Percentiles rank a stretch among this genome's conserved stretches.
phyloP scores from a whole-genome alignment of 345 rosid species.

The Populus tremula region DNA sequence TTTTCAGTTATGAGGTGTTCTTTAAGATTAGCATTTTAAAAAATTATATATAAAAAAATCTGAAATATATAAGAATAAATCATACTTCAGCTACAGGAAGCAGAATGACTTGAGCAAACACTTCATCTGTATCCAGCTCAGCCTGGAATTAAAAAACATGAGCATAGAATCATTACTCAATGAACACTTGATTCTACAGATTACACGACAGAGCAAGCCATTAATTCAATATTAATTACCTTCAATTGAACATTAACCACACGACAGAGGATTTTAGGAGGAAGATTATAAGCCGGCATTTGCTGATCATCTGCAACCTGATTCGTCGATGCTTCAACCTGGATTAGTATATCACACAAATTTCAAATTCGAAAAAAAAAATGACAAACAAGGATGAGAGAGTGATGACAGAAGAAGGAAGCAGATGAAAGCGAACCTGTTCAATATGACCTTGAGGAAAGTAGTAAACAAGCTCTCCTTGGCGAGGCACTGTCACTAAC shows the following conservation, averaged over 20 bases:
- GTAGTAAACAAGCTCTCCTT: slow-evolving; percentile 72
- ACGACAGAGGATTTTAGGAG: slow-evolving; percentile 65
- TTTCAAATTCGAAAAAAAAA: neutral
- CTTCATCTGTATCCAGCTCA: slow-evolving; percentile 83
- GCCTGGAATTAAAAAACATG: slow-evolving; percentile 44
- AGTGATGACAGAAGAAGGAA: neutral
- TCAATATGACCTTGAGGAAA: slow-evolving; percentile 95
- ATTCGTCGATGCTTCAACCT: slow-evolving; percentile 85
- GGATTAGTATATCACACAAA: neutral
- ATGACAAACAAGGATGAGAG: neutral
- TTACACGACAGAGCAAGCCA: too few relatives aligned
- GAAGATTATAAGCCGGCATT: slow-evolving; percentile 72
- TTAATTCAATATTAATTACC: slow-evolving; percentile 28
- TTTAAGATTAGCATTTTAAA: neutral
- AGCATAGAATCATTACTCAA: neutral
- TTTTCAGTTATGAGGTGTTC: neutral
- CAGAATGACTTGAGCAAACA: slow-evolving; percentile 76
- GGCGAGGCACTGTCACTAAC: slow-evolving; percentile 69
- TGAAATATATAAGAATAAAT: neutral
- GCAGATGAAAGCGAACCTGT: slow-evolving; percentile 46
- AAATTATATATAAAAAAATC: neutral
- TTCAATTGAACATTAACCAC: slow-evolving; percentile 69
- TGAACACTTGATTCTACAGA: neutral
- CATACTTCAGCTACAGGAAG: slow-evolving; percentile 49
- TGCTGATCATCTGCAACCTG: slow-evolving; percentile 73